Conservation (phyloP, 768 basidiomycete species). For the Mycena metata region DNA sequence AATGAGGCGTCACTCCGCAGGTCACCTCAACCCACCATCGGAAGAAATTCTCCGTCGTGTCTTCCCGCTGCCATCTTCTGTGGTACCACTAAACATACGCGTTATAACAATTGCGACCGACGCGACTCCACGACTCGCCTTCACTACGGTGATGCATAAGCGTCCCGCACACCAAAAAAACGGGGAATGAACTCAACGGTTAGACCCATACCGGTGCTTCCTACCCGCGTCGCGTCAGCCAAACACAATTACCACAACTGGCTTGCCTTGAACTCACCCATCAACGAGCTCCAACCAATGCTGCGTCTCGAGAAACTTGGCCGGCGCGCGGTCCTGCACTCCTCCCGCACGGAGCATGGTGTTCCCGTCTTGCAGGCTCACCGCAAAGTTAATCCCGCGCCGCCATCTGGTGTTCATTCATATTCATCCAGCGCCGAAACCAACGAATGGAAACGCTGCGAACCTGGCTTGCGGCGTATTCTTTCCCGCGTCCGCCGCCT, state of each 20-base stretch:
- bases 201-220: conserved; percentile 75
- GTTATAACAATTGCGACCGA: background rate
- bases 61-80: conserved; percentile 66
- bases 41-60: conserved; percentile 79
- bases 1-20: background rate
- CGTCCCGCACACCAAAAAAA: background rate
- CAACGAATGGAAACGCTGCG: too few relatives aligned
- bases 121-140: conserved; percentile 54
- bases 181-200: conserved; percentile 56
- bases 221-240: conserved; percentile 41
- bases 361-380: conserved; percentile 60
- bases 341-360: conserved; percentile 50
- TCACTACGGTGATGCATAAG: conserved; percentile 38
- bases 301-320: conserved; percentile 68
- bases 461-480: conserved; percentile 58
- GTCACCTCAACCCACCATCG: conserved; percentile 55
- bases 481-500: conserved; percentile 58
- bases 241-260: background rate
- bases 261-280: conserved; percentile 50
- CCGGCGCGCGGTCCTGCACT: conserved; percentile 48
- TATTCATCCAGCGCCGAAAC: background rate
- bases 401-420: conserved; percentile 50
- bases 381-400: conserved; percentile 58
- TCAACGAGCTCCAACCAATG: conserved; percentile 77
- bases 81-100: conserved; percentile 67